phyloP scores from a whole-genome alignment of 768 basidiomycete genomes.

The Cyclocybe cylindracea region DNA sequence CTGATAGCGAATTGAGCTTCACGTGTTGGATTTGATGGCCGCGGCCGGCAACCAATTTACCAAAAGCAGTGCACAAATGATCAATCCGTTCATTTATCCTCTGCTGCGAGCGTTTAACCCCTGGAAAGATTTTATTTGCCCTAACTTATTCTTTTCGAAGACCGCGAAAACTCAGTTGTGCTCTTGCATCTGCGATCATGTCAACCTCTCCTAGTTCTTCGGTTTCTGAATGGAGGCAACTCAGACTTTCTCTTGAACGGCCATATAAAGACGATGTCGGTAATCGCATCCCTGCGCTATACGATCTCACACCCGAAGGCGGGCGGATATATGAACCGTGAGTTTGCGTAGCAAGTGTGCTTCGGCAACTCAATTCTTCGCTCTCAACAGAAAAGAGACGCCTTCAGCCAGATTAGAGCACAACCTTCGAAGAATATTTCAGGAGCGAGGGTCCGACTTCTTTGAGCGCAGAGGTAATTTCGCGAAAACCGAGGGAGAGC shows the following conservation, averaged over 20 bases:
- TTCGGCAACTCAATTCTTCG: constrained; percentile 12
- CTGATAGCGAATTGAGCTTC: no score
- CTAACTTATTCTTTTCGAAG: no score
- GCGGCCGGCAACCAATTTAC: no score
- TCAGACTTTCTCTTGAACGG: constrained; percentile 71
- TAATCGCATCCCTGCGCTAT: constrained; percentile 56
- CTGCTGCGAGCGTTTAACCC: no score
- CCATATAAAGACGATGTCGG: constrained; percentile 83
- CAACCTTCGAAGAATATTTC: constrained; percentile 67
- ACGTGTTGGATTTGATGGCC: no score
- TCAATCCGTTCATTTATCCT: no score
- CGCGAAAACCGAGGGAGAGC: constrained; percentile 8
- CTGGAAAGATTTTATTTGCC: no score
- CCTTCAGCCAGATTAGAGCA: constrained; percentile 61
- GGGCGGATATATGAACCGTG: constrained; percentile 74
- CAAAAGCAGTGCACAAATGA: no score
- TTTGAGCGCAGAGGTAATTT: constrained; percentile 46
- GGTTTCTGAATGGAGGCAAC: constrained; percentile 54
- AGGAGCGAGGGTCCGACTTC: constrained; percentile 75
- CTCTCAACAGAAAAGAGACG: constrained; percentile 47
- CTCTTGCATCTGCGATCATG: constrained; percentile 3
- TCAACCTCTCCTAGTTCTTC: neutral
- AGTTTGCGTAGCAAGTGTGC: constrained; percentile 21
- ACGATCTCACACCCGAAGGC: constrained; percentile 73
- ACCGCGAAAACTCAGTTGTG: neutral